Conservation (phyloP, 345 rosid genomes). For the Syzygium oleosum region DNA sequence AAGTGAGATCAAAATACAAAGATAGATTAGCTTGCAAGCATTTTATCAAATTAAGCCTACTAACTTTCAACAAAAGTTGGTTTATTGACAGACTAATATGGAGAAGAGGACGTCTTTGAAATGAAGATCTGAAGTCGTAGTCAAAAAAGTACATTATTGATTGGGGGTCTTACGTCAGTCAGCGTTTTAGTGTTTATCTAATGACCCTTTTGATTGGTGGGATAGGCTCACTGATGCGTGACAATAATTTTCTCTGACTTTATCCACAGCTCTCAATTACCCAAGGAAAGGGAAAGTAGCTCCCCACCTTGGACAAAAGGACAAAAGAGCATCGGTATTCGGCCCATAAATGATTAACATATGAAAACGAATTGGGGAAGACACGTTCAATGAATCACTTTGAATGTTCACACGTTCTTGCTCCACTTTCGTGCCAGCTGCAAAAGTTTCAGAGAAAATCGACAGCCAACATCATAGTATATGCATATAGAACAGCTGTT, state of each 20-base stretch:
- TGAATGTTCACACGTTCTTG: neutral
- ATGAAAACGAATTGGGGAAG: neutral
- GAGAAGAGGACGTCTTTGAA: neutral
- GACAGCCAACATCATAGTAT: neutral
- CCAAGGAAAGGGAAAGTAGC: neutral
- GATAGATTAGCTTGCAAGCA: neutral
- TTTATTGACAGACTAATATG: neutral
- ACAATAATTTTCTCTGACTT: neutral
- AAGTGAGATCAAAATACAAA: neutral
- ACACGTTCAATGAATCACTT: neutral
- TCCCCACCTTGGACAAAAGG: neutral
- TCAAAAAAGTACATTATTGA: neutral
- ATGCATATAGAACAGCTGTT: neutral
- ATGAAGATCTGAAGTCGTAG: neutral
- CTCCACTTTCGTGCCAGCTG: neutral
- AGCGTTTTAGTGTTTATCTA: neutral
- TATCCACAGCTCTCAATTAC: neutral
- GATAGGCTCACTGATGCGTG: neutral
- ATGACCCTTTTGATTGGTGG: neutral
- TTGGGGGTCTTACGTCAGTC: neutral
- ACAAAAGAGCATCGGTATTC: neutral
- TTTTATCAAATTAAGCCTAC: neutral
- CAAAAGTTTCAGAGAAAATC: neutral
- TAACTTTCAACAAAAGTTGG: neutral
- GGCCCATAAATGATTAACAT: neutral